A percentile compares a stretch with the other conserved stretches of the same genome.
phyloP scores from a whole-genome alignment of 2,329 filamentous ascomycete genomes.

The Aureobasidium pullulans region DNA sequence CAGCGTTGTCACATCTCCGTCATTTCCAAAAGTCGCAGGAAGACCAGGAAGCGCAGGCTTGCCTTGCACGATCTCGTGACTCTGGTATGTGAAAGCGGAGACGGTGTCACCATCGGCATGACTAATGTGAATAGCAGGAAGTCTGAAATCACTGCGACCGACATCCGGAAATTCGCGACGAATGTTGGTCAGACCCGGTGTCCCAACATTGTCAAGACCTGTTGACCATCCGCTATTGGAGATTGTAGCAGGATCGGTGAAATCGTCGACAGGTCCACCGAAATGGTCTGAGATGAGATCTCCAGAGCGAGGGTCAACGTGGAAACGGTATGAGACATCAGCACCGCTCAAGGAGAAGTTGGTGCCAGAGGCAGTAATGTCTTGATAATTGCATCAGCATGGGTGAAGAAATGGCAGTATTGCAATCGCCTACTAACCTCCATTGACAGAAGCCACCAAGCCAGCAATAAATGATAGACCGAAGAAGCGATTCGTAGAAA shows the following conservation, averaged over 20 bases:
- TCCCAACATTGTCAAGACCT: constrained; percentile 17
- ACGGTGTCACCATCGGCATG: constrained; percentile 54
- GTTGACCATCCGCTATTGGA: constrained; percentile 47
- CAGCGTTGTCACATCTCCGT: constrained; percentile 51
- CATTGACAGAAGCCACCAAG: not conserved
- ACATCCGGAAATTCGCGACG: constrained; percentile 58
- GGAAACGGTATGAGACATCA: constrained; percentile 55
- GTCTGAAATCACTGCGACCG: constrained; percentile 56
- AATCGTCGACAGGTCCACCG: constrained; percentile 49
- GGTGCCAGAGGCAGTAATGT: constrained; percentile 45
- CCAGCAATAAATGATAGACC: not conserved
- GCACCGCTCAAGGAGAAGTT: constrained; percentile 52
- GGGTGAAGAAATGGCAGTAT: too few relatives aligned
- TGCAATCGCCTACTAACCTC: not conserved
- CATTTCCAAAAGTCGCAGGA: constrained; percentile 52
- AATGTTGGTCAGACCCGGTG: constrained; percentile 36
- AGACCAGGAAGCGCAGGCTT: constrained; percentile 52
- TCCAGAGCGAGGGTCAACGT: constrained; percentile 49
- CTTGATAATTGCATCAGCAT: not conserved
- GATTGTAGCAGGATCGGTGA: constrained; percentile 37
- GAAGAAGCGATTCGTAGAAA: not conserved
- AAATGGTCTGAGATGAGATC: constrained; percentile 57
- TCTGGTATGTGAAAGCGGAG: constrained; percentile 51
- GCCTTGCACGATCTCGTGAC: constrained; percentile 47
- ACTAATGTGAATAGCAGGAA: constrained; percentile 54